Conservation (phyloP, 164 flowering plant genomes). For the Vitis vinifera region DNA sequence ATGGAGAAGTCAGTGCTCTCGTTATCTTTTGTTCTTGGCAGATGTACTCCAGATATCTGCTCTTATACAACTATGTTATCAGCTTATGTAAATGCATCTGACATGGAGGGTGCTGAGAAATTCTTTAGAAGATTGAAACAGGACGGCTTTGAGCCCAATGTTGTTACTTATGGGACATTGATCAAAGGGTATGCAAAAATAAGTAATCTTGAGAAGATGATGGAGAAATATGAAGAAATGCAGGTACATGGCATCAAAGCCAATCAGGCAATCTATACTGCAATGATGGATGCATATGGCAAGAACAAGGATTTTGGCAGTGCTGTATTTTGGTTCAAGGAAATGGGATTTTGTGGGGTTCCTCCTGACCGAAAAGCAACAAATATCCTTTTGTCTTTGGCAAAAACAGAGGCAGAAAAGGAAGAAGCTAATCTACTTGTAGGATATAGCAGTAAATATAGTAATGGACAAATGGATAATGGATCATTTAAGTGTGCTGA, state of each 20-base stretch:
- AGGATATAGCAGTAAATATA: constrained; percentile 25
- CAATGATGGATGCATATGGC: constrained; percentile 94
- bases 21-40: constrained; percentile 22
- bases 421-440: constrained; percentile 63
- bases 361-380: constrained; percentile 90
- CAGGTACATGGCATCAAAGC: constrained; percentile 48
- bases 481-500: constrained; percentile 15
- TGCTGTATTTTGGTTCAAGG: constrained; percentile 84
- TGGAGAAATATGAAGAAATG: constrained; percentile 83
- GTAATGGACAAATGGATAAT: constrained; percentile 6
- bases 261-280: constrained; percentile 77
- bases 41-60: constrained; percentile 80
- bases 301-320: constrained; percentile 72
- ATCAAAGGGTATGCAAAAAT: constrained; percentile 86
- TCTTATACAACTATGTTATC: constrained; percentile 93
- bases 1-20: neutral
- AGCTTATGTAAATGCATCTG: constrained; percentile 87
- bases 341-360: constrained; percentile 67
- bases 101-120: constrained; percentile 95
- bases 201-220: constrained; percentile 76
- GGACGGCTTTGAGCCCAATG: constrained; percentile 74
- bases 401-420: constrained; percentile 64
- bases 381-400: constrained; percentile 78
- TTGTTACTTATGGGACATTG: constrained; percentile 80
- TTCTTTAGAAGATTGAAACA: constrained; percentile 65